Percentiles rank a stretch among this genome's conserved stretches.
These are phyloP conservation scores for Carpinus fangiana DNA, from an alignment of 306 rosid species.

Conservation along the genomic window DNA sequence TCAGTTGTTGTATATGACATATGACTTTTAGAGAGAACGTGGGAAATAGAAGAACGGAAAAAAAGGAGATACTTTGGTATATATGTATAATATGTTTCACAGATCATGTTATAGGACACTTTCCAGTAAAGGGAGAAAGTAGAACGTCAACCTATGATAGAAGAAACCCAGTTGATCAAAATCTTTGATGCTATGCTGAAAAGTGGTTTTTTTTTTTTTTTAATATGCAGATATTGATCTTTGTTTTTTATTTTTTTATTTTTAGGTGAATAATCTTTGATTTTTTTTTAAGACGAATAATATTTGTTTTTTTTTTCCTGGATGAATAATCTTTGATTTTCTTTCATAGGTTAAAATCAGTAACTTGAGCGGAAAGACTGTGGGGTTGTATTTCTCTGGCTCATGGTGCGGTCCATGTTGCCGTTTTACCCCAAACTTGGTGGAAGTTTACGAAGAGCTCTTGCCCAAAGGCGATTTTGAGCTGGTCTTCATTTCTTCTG, in stretches of 20 bases:
- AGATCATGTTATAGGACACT: not conserved
- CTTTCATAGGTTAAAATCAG: constrained; percentile 37
- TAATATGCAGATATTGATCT: not conserved
- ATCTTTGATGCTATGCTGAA: not conserved
- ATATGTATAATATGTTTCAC: not conserved
- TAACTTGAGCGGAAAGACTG: constrained; percentile 33
- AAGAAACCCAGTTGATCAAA: constrained; percentile 9
- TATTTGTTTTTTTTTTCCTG: not conserved
- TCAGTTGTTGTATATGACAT: too few species aligned
- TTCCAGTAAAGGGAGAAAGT: not conserved
- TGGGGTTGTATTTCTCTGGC: constrained; percentile 55
- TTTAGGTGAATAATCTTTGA: not conserved
- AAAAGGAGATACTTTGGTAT: too few species aligned
- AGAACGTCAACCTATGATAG: not conserved
- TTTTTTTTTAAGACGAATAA: too few species aligned
- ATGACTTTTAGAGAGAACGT: too few species aligned
- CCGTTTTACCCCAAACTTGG: constrained; percentile 46
- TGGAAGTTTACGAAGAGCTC: constrained; percentile 37
- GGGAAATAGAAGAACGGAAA: not conserved
- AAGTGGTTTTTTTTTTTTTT: not conserved
- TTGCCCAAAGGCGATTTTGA: constrained; percentile 41
- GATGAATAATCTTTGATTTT: constrained; percentile 11
- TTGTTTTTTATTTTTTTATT: not conserved
- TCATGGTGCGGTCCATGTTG: constrained; percentile 59
- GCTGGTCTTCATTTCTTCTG: constrained; percentile 49